Evolutionary conservation across 208 protist species (phyloP).

Genomic region (Leptomonas seymouri): DNA sequence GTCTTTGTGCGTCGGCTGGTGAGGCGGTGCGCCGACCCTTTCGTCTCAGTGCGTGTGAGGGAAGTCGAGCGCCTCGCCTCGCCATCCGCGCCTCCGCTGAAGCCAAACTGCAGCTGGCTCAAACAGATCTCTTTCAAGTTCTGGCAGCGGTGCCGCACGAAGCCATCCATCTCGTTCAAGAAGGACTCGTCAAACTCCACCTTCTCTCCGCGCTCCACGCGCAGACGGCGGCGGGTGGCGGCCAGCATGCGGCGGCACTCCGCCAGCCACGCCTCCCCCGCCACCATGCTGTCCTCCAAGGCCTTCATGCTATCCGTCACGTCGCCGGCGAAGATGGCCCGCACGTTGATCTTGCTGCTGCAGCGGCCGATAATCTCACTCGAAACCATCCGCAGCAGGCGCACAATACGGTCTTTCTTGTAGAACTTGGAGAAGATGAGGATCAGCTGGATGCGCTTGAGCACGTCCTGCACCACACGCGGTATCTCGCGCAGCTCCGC

Average conservation of each 20-base stretch:
- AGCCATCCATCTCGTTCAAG: conserved; percentile 98
- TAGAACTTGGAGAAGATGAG: conserved; percentile 94
- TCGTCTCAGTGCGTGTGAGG: conserved; percentile 15
- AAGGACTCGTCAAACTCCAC: conserved; percentile 94
- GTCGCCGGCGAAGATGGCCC: conserved; percentile 95
- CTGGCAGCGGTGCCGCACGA: conserved; percentile 96
- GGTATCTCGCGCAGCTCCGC: conserved; percentile 92
- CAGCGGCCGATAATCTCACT: conserved; percentile 97
- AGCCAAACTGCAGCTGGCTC: conserved; percentile 97
- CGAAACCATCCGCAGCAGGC: conserved; percentile 94
- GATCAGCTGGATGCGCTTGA: conserved; percentile 94
- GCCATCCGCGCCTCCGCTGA: conserved; percentile 52
- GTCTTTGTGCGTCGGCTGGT: conserved; percentile 26
- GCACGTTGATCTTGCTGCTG: conserved; percentile 91
- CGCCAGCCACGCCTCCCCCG: conserved; percentile 93
- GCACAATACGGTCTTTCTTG: conserved; percentile 94
- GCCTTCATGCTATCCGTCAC: conserved; percentile 91
- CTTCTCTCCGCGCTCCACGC: conserved; percentile 84
- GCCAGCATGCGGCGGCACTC: conserved; percentile 89
- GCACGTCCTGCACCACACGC: conserved; percentile 87
- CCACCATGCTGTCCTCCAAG: conserved; percentile 90
- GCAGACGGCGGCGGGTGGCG: conserved; percentile 81
- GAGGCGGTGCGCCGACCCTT: conserved; percentile 6
- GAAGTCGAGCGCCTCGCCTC: conserved; percentile 23
- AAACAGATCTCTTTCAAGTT: conserved; percentile 98